A percentile compares a stretch with the other conserved stretches of the same genome.
Evolutionary conservation across 345 rosid species (phyloP).

Genomic region (Psidium guajava): DNA sequence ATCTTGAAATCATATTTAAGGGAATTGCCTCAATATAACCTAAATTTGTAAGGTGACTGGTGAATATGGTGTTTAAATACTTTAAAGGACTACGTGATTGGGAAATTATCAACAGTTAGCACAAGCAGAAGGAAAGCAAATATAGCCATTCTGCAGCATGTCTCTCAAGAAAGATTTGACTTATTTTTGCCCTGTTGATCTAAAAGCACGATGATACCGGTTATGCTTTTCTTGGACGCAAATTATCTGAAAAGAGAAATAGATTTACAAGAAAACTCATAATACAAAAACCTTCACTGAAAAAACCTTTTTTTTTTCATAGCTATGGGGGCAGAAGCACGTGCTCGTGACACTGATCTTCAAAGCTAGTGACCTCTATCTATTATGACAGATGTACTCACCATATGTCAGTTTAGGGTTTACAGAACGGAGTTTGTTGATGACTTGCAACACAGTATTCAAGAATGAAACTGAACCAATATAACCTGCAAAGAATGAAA

Average conservation of each 20-base stretch:
- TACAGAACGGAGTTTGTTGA: slow-evolving; percentile 71
- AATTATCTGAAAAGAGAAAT: not conserved
- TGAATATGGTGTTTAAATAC: not conserved
- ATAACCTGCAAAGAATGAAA: slow-evolving; percentile 50
- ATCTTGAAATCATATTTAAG: not conserved
- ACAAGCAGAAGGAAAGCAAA: not conserved
- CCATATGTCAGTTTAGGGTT: slow-evolving; percentile 88
- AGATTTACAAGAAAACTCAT: not conserved
- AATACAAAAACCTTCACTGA: not conserved
- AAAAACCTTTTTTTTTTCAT: not conserved
- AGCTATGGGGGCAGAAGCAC: not conserved
- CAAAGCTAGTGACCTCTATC: not conserved
- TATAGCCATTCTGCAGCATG: not conserved
- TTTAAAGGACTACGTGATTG: not conserved
- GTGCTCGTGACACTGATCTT: not conserved
- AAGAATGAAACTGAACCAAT: slow-evolving; percentile 96
- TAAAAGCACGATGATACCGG: not conserved
- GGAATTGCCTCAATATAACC: not conserved
- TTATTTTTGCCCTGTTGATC: not conserved
- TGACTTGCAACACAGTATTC: slow-evolving; percentile 60
- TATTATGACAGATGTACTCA: slow-evolving; percentile 15
- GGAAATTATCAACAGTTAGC: not conserved
- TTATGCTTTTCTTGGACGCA: not conserved
- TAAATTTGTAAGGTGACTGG: not conserved
- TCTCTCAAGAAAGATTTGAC: not conserved